Evolutionary conservation across 805 yeast genomes (phyloP).

Genomic region (Saccharomycopsis fodiens): DNA sequence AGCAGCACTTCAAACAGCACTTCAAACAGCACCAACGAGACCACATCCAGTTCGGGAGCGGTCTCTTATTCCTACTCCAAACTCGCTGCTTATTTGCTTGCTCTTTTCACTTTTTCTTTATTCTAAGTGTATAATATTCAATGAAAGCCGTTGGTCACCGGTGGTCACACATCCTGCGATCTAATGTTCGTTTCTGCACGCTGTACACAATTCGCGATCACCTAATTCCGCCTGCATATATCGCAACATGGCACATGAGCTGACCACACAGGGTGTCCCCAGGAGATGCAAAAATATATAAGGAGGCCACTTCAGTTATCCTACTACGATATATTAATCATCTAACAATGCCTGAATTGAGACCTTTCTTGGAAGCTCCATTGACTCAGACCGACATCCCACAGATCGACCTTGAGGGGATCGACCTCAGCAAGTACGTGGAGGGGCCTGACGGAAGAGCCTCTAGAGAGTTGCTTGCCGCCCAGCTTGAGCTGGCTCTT

Average conservation of each 20-base stretch:
- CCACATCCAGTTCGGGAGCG: background rate
- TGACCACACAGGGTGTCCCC: background rate
- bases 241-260: slow-evolving; percentile 12
- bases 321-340: too few relatives aligned
- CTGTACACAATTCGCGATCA: background rate
- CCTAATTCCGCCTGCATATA: background rate
- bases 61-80: background rate
- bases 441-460: slow-evolving; percentile 32
- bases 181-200: background rate
- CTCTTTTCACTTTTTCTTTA: background rate
- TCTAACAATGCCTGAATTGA: slow-evolving; percentile 12
- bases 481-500: slow-evolving; percentile 32
- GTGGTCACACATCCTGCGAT: background rate
- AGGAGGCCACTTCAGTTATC: too few relatives aligned
- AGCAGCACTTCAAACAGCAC: background rate
- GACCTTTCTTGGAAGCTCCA: slow-evolving; percentile 28
- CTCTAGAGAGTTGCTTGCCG: slow-evolving; percentile 30
- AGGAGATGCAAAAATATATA: background rate
- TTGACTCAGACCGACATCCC: slow-evolving; percentile 23
- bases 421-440: slow-evolving; percentile 31
- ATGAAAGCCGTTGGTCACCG: background rate
- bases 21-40: background rate
- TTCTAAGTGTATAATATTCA: background rate
- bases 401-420: slow-evolving; percentile 23
- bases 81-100: background rate